Base-by-base conservation (phyloP, 2,329 filamentous ascomycete genomes). In the Penicillium italicum region DNA sequence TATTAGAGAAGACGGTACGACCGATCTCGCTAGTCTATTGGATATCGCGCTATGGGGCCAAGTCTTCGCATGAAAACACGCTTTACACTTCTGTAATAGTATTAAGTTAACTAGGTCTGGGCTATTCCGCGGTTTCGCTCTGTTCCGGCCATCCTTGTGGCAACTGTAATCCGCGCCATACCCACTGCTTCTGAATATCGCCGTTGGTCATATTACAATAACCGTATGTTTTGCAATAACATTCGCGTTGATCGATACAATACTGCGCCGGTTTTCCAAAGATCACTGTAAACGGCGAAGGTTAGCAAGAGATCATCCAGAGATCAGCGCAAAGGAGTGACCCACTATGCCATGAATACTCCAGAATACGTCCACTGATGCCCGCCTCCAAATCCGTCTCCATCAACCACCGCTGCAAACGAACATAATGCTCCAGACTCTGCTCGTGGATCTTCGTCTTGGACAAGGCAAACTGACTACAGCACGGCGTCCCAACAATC, bases 261-360 rank as follows among this genome's bases (percentile, higher is more conserved):
- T 61, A 57, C 44, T 62, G 59, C 11, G 63, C 41, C 0, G 57
- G 53, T 53, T 67, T 61, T 3, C 66, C 66, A 42, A 68, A 67
- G 36, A 68, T 60, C 26, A 67, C 66, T 68, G 22, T 30, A 9
- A n/a, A 47, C 18, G 22, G 6, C 16, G 2, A 5, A 20, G 6
- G 7, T 50, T 50, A 50, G 20, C 48, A 26, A 20, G 16, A 31
- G 22, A 50, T 43, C 5, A 56, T 41, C 38, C 37, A 10, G 4
- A 36, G n/a, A 38, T 24, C 42, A 14, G 24, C 6, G n/a, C 34
- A 22, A 36, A 42, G 6, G 26, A 60, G n/a, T 53, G 69, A 77
- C 69, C 71, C 74, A 75, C 79, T 81, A 62, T 83, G 81, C 81
- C 81, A 83, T 14, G 75, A 76, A 68, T 82, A 83, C 63, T 83